These are phyloP conservation scores for Camellia oleifera DNA, from an alignment of 179 eudicot species.

Conservation along the genomic window DNA sequence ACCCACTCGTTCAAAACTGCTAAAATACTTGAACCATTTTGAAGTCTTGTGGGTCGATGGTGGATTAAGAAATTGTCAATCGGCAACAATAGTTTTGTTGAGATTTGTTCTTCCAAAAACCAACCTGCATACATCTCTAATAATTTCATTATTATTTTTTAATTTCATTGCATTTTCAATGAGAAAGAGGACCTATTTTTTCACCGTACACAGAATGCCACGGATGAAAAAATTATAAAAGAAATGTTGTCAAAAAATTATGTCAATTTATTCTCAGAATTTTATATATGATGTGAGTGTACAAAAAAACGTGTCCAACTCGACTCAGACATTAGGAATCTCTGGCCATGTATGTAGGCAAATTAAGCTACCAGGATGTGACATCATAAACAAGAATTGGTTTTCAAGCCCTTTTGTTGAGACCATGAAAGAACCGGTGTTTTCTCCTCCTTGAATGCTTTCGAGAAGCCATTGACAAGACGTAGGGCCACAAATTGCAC, in stretches of 20 bases:
- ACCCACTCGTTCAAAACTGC: too few species aligned
- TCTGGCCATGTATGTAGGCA: neutral
- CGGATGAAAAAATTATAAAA: neutral
- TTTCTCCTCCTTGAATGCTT: constrained; percentile 71
- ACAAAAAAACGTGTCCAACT: neutral
- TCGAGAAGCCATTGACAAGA: constrained; percentile 50
- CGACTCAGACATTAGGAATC: neutral
- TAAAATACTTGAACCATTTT: too few species aligned
- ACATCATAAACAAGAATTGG: neutral
- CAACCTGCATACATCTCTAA: neutral
- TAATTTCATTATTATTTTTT: neutral
- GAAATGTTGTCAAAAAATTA: neutral
- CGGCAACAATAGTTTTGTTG: too few species aligned
- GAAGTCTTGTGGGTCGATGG: too few species aligned
- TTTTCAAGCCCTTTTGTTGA: constrained; percentile 43
- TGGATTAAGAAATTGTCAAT: too few species aligned
- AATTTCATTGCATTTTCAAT: neutral
- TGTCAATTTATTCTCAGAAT: neutral
- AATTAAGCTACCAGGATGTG: neutral
- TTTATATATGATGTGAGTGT: neutral
- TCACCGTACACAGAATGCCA: neutral
- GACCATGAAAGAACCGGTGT: constrained; percentile 88
- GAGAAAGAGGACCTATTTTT: neutral
- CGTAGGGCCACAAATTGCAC: constrained; percentile 72
- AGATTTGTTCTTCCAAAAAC: too few species aligned